A percentile compares a stretch with the other conserved stretches of the same genome.
Evolutionary conservation across 1,139 yeast species (phyloP).

Genomic region (Ashbya aceris): DNA sequence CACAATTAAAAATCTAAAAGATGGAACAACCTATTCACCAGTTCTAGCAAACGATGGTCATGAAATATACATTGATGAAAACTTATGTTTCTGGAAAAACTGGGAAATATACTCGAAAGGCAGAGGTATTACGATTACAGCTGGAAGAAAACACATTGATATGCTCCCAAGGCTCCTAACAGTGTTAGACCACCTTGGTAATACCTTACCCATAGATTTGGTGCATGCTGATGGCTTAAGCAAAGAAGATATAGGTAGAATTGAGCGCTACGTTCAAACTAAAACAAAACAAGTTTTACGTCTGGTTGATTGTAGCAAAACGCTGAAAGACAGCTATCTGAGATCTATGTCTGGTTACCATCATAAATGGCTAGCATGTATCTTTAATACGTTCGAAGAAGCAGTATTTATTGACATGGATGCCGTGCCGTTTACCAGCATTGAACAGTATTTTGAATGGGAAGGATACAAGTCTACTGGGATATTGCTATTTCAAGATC

Average conservation of each 20-base stretch:
- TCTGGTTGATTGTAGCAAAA: background rate
- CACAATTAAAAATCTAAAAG: too few relatives aligned
- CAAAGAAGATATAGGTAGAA: constrained; percentile 16
- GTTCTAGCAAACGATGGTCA: background rate
- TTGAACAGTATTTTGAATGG: constrained; percentile 33
- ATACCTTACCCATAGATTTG: constrained; percentile 39
- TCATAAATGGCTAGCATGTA: constrained; percentile 39
- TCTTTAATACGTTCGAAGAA: constrained; percentile 43
- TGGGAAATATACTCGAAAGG: constrained; percentile 9
- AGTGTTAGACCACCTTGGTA: constrained; percentile 36
- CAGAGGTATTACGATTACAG: constrained; percentile 14
- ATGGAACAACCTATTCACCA: background rate
- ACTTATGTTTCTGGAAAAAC: constrained; percentile 1
- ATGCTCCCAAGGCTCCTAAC: constrained; percentile 27
- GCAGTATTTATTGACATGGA: constrained; percentile 43
- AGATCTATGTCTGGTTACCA: constrained; percentile 37
- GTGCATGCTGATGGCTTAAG: constrained; percentile 30
- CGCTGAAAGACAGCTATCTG: constrained; percentile 28
- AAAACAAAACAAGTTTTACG: background rate
- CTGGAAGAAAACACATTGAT: constrained; percentile 10
- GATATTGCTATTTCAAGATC: constrained; percentile 40
- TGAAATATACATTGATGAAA: too few relatives aligned
- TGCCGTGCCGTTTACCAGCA: constrained; percentile 36
- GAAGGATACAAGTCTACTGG: constrained; percentile 34
- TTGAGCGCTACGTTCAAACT: constrained; percentile 35